A percentile compares a stretch with the other conserved stretches of the same genome.
Conservation (phyloP, 352 stramenopile genomes). For the Pythium diclinum region DNA sequence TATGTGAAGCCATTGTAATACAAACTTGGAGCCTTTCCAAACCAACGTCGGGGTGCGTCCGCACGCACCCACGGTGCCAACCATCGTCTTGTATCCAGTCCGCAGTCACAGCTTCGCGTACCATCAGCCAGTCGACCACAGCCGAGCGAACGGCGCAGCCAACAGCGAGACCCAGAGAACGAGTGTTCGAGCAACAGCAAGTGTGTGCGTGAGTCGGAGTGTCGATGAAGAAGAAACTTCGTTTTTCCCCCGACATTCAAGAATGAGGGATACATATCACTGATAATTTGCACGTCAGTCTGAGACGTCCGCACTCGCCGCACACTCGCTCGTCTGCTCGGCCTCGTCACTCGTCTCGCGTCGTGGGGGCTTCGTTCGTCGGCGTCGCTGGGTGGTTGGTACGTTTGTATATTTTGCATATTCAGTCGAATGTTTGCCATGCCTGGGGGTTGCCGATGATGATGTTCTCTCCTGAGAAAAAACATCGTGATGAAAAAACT, state of each 20-base stretch:
- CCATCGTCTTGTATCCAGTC: neutral
- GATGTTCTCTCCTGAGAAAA: conserved; percentile 64
- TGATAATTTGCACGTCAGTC: conserved; percentile 88
- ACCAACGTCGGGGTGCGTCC: conserved; percentile 16
- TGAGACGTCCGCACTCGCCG: conserved; percentile 43
- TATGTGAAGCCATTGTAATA: conserved; percentile 77
- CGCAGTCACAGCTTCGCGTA: neutral
- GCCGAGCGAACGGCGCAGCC: neutral
- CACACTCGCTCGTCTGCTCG: neutral
- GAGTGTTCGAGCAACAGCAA: neutral
- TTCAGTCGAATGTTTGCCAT: conserved; percentile 21
- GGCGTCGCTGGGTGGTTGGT: conserved; percentile 6
- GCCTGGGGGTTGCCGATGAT: conserved; percentile 48
- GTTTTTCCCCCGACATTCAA: conserved; percentile 16
- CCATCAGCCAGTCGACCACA: neutral
- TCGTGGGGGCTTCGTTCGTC: neutral
- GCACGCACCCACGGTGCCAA: neutral
- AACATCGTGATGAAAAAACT: conserved; percentile 61
- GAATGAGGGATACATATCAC: conserved; percentile 36
- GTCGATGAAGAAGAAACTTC: conserved; percentile 24
- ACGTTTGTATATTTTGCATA: conserved; percentile 26
- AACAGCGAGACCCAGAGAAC: neutral
- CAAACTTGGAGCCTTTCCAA: conserved; percentile 29
- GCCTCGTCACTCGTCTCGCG: neutral
- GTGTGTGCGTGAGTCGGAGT: neutral